Percentiles rank a stretch among this genome's conserved stretches.
Evolutionary conservation across 495 filamentous ascomycete genomes (phyloP).

Genomic region (Astrothelium macrocarpum): DNA sequence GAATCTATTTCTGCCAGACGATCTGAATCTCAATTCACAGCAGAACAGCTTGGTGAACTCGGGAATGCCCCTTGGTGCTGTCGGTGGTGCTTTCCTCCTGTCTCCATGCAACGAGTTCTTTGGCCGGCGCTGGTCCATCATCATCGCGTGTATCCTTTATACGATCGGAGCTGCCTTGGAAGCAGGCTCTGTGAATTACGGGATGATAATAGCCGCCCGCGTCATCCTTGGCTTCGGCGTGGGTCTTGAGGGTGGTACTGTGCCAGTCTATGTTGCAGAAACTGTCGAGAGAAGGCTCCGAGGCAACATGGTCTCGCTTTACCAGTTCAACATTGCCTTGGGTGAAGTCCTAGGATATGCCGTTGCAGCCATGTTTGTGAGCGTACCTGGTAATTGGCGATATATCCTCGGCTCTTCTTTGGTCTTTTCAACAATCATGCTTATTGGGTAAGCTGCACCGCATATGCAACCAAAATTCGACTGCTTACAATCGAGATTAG

Average conservation of each 20-base stretch:
- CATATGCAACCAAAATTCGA: background rate
- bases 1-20: constrained; percentile 46
- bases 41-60: constrained; percentile 47
- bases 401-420: constrained; percentile 56
- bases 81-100: constrained; percentile 49
- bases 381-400: constrained; percentile 50
- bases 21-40: constrained; percentile 35
- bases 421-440: constrained; percentile 53
- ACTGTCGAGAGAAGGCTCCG: constrained; percentile 44
- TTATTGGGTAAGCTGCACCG: constrained; percentile 27
- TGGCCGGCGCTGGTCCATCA: constrained; percentile 49
- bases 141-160: constrained; percentile 48
- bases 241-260: constrained; percentile 52
- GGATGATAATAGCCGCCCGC: constrained; percentile 51
- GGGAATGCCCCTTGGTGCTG: constrained; percentile 52
- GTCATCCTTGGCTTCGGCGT: constrained; percentile 52
- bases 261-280: constrained; percentile 47
- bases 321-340: constrained; percentile 55
- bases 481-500: constrained; percentile 11
- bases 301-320: constrained; percentile 52
- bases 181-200: constrained; percentile 49
- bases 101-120: constrained; percentile 49
- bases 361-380: constrained; percentile 51
- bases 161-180: constrained; percentile 51
- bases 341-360: constrained; percentile 55